phyloP scores from a whole-genome alignment of 768 basidiomycete genomes.

The Leccinellum albellum region DNA sequence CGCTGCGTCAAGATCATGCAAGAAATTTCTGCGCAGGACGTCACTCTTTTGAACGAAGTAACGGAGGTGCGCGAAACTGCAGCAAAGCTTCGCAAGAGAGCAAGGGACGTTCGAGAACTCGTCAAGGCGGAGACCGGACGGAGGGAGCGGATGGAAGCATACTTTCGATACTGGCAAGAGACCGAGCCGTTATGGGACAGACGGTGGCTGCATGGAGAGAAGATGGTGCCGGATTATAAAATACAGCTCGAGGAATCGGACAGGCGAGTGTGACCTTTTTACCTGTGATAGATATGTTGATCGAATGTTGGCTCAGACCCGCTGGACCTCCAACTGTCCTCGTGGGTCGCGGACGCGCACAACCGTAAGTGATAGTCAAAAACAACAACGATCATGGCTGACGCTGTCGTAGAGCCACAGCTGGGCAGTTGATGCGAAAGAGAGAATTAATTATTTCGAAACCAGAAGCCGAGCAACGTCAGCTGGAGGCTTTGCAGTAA shows the following conservation, averaged over 20 bases:
- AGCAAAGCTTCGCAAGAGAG: constrained; percentile 17
- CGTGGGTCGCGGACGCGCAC: neutral
- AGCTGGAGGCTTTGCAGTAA: constrained; percentile 3
- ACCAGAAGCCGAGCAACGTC: constrained; percentile 12
- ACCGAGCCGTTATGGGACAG: constrained; percentile 21
- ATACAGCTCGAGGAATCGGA: neutral
- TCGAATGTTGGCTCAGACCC: neutral
- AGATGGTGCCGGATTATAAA: neutral
- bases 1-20: constrained; percentile 27
- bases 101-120: constrained; percentile 21
- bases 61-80: constrained; percentile 13
- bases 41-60: constrained; percentile 8
- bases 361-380: constrained; percentile 2
- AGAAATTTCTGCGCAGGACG: constrained; percentile 19
- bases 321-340: constrained; percentile 7
- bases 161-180: constrained; percentile 28
- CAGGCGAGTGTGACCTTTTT: neutral
- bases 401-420: neutral
- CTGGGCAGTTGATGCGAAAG: constrained; percentile 3
- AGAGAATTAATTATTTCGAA: constrained; percentile 9
- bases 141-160: constrained; percentile 26
- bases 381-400: neutral
- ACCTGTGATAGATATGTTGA: neutral
- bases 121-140: constrained; percentile 22
- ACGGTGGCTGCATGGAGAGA: constrained; percentile 24